Percentiles rank a stretch among this genome's conserved stretches.
Conservation (phyloP, 257 asterid species). For the Cruciata laevipes region DNA sequence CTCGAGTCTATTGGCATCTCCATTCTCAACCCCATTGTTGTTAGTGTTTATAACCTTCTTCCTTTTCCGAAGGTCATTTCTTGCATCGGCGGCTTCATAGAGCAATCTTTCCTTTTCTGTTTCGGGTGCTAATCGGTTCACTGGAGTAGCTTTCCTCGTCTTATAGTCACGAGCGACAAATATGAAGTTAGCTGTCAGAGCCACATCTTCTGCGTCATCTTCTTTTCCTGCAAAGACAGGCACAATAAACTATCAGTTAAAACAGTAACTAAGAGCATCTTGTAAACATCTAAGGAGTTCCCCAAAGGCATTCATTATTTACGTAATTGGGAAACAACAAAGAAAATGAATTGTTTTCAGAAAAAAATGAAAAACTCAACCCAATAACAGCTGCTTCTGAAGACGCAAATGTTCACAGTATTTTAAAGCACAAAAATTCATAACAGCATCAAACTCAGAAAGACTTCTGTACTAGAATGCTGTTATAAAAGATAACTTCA, state of each 20-base stretch:
- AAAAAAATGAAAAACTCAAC: not conserved
- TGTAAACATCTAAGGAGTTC: not conserved
- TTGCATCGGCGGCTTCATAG: slow-evolving; percentile 70
- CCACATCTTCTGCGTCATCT: slow-evolving; percentile 48
- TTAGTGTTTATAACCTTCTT: slow-evolving; percentile 32
- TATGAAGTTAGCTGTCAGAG: slow-evolving; percentile 84
- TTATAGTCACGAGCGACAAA: slow-evolving; percentile 96
- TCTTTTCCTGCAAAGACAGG: slow-evolving; percentile 33
- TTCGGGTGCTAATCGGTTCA: slow-evolving; percentile 62
- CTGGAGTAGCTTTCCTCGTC: slow-evolving; percentile 78
- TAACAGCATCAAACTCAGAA: not conserved
- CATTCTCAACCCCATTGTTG: slow-evolving; percentile 47
- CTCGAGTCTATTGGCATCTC: slow-evolving; percentile 48
- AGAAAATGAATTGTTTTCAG: not conserved
- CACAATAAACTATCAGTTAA: not conserved
- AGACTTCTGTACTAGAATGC: not conserved
- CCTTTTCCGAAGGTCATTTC: slow-evolving; percentile 57
- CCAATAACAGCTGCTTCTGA: not conserved
- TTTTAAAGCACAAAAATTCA: not conserved
- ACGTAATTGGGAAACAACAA: not conserved
- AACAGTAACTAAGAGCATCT: not conserved
- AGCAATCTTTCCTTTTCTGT: slow-evolving; percentile 65
- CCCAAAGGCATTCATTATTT: not conserved
- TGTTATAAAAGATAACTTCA: not conserved
- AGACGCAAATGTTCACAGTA: not conserved